phyloP scores from a whole-genome alignment of 139 green algal species.

The Gonium pectorale region DNA sequence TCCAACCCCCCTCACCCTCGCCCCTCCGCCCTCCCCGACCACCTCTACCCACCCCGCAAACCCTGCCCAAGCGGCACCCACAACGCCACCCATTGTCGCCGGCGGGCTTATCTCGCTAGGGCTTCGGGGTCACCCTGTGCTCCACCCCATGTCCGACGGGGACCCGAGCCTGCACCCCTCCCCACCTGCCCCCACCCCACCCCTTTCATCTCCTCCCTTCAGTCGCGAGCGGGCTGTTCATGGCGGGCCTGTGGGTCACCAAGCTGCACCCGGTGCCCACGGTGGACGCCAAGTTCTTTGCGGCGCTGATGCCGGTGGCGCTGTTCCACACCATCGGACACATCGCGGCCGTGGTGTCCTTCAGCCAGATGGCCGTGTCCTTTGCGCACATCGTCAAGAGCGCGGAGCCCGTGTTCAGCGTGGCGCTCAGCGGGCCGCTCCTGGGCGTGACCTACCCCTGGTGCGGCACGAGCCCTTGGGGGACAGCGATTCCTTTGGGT shows the following conservation, averaged over 20 bases:
- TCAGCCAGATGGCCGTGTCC: conserved; percentile 88
- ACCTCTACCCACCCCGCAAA: too few species aligned
- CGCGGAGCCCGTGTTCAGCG: conserved; percentile 81
- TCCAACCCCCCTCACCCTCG: too few species aligned
- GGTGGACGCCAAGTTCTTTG: conserved; percentile 61
- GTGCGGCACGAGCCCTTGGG: conserved; percentile 28
- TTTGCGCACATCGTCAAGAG: conserved; percentile 91
- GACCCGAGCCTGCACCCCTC: too few species aligned
- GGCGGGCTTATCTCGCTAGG: too few species aligned
- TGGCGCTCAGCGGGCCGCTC: conserved; percentile 81
- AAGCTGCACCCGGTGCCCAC: conserved; percentile 70
- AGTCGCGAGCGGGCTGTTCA: conserved; percentile 81
- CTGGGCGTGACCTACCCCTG: conserved; percentile 68
- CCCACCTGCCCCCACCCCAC: background rate
- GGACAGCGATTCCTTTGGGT: too few species aligned
- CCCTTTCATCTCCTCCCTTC: background rate
- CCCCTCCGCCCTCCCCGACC: too few species aligned
- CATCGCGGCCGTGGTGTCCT: conserved; percentile 82
- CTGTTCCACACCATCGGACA: conserved; percentile 91
- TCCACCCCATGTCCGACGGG: too few species aligned
- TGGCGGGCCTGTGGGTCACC: conserved; percentile 80
- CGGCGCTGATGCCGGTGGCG: conserved; percentile 77
- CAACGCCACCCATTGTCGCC: too few species aligned
- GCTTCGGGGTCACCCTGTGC: too few species aligned
- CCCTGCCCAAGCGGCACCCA: too few species aligned